Evolutionary conservation across 2,329 filamentous ascomycete species (phyloP).

Genomic region (Seiridium unicorne): DNA sequence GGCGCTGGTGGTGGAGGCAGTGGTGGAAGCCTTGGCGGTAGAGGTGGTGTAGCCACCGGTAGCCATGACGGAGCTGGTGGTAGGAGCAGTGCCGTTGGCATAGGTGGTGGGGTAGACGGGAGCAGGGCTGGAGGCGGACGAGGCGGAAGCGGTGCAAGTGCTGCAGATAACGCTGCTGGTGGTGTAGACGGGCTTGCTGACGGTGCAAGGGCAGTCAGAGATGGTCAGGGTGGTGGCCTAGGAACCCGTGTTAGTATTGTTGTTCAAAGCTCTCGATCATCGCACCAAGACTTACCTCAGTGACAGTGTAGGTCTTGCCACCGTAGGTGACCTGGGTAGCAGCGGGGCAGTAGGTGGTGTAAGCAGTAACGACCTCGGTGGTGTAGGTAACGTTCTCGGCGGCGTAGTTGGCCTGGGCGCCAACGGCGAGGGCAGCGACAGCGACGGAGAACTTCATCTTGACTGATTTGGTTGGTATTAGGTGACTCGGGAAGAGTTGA

Average conservation of each 20-base stretch:
- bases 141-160: slow-evolving; percentile 16
- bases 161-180: slow-evolving; percentile 43
- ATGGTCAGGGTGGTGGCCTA: slow-evolving; percentile 68
- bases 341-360: slow-evolving; percentile 71
- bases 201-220: slow-evolving; percentile 70
- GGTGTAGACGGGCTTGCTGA: slow-evolving; percentile 57
- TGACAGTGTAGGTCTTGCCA: slow-evolving; percentile 67
- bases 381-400: slow-evolving; percentile 50
- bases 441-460: slow-evolving; percentile 65
- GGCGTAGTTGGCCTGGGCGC: slow-evolving; percentile 32
- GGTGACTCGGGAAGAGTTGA: slow-evolving; percentile 28
- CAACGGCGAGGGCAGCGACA: slow-evolving; percentile 50
- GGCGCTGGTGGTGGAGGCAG: slow-evolving; percentile 28
- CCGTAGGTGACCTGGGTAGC: slow-evolving; percentile 64
- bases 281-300: slow-evolving; percentile 45
- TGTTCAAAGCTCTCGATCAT: neutral
- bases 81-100: slow-evolving; percentile 36
- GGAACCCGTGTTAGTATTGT: slow-evolving; percentile 23
- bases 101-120: slow-evolving; percentile 19
- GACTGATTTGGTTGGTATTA: slow-evolving; percentile 47
- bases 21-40: slow-evolving; percentile 35
- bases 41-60: slow-evolving; percentile 37
- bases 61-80: slow-evolving; percentile 29
- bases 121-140: neutral
- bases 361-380: slow-evolving; percentile 67